These are phyloP conservation scores for Xylariaceae sp. DNA, from an alignment of 2,329 filamentous ascomycete genomes.

Conservation along the genomic window DNA sequence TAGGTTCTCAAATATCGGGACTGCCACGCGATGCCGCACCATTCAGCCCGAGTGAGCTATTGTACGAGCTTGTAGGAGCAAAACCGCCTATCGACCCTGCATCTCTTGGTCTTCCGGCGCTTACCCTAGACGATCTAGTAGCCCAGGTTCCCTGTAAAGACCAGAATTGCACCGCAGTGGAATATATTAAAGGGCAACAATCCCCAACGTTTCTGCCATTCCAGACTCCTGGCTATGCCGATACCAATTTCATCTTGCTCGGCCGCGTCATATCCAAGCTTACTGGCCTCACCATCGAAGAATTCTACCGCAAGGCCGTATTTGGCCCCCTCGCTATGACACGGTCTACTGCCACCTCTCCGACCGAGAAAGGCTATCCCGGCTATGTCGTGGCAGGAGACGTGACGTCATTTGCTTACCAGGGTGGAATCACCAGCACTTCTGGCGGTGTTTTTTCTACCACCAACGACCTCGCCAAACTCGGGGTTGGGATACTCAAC, in stretches of 20 bases:
- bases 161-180: slow-evolving; percentile 20
- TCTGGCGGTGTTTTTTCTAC: slow-evolving; percentile 40
- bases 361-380: slow-evolving; percentile 16
- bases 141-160: slow-evolving; percentile 7
- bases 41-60: slow-evolving; percentile 20
- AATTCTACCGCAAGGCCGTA: slow-evolving; percentile 25
- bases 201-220: slow-evolving; percentile 29
- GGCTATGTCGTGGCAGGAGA: slow-evolving; percentile 25
- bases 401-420: slow-evolving; percentile 5
- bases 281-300: slow-evolving; percentile 17
- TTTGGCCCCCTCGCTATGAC: slow-evolving; percentile 28
- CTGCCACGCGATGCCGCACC: slow-evolving; percentile 30
- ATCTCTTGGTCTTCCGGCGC: slow-evolving; percentile 16
- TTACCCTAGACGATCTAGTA: slow-evolving; percentile 12
- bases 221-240: slow-evolving; percentile 28
- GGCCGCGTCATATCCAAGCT: slow-evolving; percentile 27
- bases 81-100: slow-evolving; percentile 16
- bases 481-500: slow-evolving; percentile 44
- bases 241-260: slow-evolving; percentile 33
- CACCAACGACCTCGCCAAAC: slow-evolving; percentile 39
- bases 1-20: slow-evolving; percentile 38
- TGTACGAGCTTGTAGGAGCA: neutral
- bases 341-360: slow-evolving; percentile 21
- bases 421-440: slow-evolving; percentile 22
- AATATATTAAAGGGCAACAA: slow-evolving; percentile 33